Base-by-base conservation (phyloP, 306 rosid genomes). In the Corylus heterophylla region DNA sequence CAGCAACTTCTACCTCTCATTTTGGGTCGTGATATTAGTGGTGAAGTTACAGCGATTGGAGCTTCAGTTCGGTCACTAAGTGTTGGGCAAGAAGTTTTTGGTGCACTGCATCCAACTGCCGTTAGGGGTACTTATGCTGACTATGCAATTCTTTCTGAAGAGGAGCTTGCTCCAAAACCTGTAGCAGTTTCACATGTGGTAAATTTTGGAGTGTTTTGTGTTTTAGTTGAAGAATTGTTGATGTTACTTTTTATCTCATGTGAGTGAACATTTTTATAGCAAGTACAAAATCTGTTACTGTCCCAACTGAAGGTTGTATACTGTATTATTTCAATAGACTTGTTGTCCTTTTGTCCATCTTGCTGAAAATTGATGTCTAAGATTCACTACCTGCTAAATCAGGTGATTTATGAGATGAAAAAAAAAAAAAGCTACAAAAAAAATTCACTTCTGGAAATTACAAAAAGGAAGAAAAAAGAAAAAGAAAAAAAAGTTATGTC, bases 101-200 rank as follows among this genome's bases (percentile, higher is more conserved):
- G 99, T 83, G 99, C 99, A 12, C 84, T 95, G 92, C 99, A 93
- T 90, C 98, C 99, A 12, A 95, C 99, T 80, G 98, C 99, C 9
- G 66, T 91, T 17, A 89, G 99, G 86, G 99, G 99, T 76, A 95
- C 99, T 83, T 95, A 95, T 76, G 31, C 96, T 62, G 99, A 95
- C 63, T 93, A 91, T 88, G 97, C 98, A 13, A 82, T 95, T 87
- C 98, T 95, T 69, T 83, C 94, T 0, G 87, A 89, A 63, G 97
- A 93, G 5, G 98, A 96, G 82, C 87, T 96, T 83, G 82, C 91
- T 69, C 56, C 76, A 9, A 96, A 96, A 83, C 97, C 99, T 18
- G 75, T 39, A 48, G 88, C 96, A 54, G 78, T 96, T 79, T 48
- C 97, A 56, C 99, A 96, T 56, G 97, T 88, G 98, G 99, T 96